A percentile compares a stretch with the other conserved stretches of the same genome.
phyloP scores from a whole-genome alignment of 192 early-diverging fungal species.

The Coemansia sp. region DNA sequence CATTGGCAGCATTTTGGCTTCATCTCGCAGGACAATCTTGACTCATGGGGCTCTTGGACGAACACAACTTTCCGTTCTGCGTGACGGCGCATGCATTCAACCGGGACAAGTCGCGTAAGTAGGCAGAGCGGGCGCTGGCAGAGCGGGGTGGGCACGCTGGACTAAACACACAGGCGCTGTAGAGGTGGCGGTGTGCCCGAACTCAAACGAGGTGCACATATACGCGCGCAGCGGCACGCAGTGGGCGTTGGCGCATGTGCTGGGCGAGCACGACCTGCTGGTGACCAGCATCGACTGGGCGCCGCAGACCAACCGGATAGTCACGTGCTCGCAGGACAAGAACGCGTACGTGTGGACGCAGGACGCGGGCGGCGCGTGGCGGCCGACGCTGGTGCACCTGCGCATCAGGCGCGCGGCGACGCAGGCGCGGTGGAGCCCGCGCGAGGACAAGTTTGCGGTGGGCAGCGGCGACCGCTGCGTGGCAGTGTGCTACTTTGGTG shows the following conservation, averaged over 20 bases:
- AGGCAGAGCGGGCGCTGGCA: background rate
- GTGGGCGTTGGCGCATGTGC: constrained; percentile 65
- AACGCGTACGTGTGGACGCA: constrained; percentile 98
- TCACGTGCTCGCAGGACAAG: constrained; percentile 96
- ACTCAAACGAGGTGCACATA: constrained; percentile 88
- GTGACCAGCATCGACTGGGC: constrained; percentile 97
- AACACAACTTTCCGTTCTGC: constrained; percentile 51
- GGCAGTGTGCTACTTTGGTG: constrained; percentile 92
- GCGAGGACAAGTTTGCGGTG: constrained; percentile 97
- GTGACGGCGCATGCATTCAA: constrained; percentile 95
- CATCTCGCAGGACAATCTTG: background rate
- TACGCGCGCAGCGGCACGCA: constrained; percentile 58
- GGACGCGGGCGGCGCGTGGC: constrained; percentile 68
- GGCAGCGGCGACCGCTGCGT: constrained; percentile 89
- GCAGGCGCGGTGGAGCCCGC: constrained; percentile 87
- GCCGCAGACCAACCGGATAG: constrained; percentile 88
- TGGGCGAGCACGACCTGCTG: constrained; percentile 92
- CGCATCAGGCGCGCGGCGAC: constrained; percentile 97
- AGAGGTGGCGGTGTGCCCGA: constrained; percentile 90
- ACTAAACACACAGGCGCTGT: background rate
- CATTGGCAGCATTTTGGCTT: background rate
- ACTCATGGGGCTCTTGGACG: constrained; percentile 39
- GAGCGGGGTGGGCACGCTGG: background rate
- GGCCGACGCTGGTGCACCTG: constrained; percentile 85
- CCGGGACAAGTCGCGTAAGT: constrained; percentile 78